A percentile compares a stretch with the other conserved stretches of the same genome.
phyloP scores from a whole-genome alignment of 2,329 filamentous ascomycete species.

The Calonectria montana region DNA sequence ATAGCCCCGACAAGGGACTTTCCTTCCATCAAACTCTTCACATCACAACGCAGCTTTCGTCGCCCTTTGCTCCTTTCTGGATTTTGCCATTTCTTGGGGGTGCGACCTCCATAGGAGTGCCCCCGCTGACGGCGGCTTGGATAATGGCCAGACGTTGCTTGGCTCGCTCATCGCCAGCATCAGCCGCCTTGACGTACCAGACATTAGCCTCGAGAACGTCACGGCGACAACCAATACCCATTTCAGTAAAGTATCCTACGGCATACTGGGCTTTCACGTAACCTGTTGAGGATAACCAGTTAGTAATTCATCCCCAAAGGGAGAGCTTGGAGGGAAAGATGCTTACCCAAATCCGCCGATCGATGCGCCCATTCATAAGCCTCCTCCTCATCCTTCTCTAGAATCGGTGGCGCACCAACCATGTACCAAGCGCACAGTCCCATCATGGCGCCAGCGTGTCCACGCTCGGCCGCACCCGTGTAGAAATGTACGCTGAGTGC shows the following conservation, averaged over 20 bases:
- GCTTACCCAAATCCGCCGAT: conserved; percentile 86
- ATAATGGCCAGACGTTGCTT: conserved; percentile 90
- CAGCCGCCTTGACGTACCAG: conserved; percentile 97
- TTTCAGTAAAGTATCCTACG: conserved; percentile 96
- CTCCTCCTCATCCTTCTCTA: conserved; percentile 95
- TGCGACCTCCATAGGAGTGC: conserved; percentile 67
- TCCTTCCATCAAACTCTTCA: conserved; percentile 42
- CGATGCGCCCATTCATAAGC: conserved; percentile 95
- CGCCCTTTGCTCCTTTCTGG: conserved; percentile 60
- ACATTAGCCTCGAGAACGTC: conserved; percentile 98
- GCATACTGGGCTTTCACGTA: conserved; percentile 88
- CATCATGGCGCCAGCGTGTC: conserved; percentile 94
- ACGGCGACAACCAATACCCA: conserved; percentile 94
- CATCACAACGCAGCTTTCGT: conserved; percentile 71
- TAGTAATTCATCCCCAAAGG: conserved; percentile 11
- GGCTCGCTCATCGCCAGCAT: conserved; percentile 89
- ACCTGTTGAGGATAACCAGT: conserved; percentile 55
- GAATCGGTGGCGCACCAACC: conserved; percentile 89
- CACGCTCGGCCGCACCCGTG: conserved; percentile 87
- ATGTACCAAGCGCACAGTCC: conserved; percentile 98
- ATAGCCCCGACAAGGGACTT: conserved; percentile 6
- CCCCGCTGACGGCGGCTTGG: conserved; percentile 78
- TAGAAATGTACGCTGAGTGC: conserved; percentile 98
- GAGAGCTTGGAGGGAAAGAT: background rate
- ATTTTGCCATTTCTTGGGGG: conserved; percentile 64